A percentile compares a stretch with the other conserved stretches of the same genome.
These are phyloP conservation scores for Spergularia azorica DNA, from an alignment of 179 eudicot species.

Conservation along the genomic window DNA sequence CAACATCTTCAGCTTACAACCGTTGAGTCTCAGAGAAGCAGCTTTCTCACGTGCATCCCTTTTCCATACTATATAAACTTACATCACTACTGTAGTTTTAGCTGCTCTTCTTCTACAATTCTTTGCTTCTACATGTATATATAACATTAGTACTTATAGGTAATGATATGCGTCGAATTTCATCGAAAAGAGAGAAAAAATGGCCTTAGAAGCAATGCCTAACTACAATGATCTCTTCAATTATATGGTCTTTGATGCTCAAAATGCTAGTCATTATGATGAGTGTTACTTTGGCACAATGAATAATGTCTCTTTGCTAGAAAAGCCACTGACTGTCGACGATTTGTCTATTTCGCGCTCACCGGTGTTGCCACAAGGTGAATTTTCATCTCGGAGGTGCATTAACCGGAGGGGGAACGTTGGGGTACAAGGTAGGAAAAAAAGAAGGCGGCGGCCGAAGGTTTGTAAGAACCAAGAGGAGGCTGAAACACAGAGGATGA, in stretches of 20 bases:
- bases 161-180: constrained; percentile 18
- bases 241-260: constrained; percentile 59
- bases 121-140: not conserved
- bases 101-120: not conserved
- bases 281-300: constrained; percentile 20
- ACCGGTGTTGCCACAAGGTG: not conserved
- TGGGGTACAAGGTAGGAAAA: constrained; percentile 58
- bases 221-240: constrained; percentile 55
- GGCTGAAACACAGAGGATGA: constrained; percentile 89
- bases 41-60: constrained; percentile 29
- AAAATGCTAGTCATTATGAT: constrained; percentile 34
- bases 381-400: constrained; percentile 6
- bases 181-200: not conserved
- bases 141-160: not conserved
- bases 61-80: not conserved
- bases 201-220: constrained; percentile 70
- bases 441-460: constrained; percentile 60
- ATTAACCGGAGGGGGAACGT: constrained; percentile 18
- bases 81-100: not conserved
- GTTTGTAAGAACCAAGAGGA: constrained; percentile 86
- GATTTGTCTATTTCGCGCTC: constrained; percentile 6
- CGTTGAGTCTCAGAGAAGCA: constrained; percentile 21
- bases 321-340: constrained; percentile 15
- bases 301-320: constrained; percentile 2
- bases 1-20: constrained; percentile 26